Evolutionary conservation across 495 filamentous ascomycete species (phyloP).

Genomic region (Immersiella caudata): DNA sequence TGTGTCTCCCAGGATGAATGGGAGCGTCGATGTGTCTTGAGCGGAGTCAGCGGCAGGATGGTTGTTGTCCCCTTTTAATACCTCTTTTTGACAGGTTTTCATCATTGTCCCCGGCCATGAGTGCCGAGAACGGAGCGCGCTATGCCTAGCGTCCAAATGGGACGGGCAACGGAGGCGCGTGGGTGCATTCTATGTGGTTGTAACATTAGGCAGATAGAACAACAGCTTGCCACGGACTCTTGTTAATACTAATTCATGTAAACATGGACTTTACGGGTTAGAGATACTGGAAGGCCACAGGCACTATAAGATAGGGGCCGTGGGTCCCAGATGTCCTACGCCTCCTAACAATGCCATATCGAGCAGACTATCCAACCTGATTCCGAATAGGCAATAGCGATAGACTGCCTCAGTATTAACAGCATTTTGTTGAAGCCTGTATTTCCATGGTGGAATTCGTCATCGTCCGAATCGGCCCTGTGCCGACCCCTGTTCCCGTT

Average conservation of each 20-base stretch:
- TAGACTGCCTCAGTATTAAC: no score
- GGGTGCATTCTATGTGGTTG: constrained; percentile 32
- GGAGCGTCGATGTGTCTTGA: constrained; percentile 28
- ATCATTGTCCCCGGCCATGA: constrained; percentile 24
- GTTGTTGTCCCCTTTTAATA: constrained; percentile 37
- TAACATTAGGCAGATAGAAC: constrained; percentile 42
- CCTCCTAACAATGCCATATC: no score
- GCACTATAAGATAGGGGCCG: not conserved
- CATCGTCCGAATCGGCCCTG: not conserved
- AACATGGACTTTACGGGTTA: not conserved
- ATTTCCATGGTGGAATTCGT: not conserved
- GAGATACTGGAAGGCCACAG: not conserved
- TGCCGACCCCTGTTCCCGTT: constrained; percentile 16
- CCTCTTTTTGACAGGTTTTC: constrained; percentile 32
- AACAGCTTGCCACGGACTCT: constrained; percentile 36
- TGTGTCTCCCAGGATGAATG: constrained; percentile 7
- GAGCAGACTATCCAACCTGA: no score
- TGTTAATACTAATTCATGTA: constrained; percentile 26
- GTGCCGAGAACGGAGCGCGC: not conserved
- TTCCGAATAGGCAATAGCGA: no score
- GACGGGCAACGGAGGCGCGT: constrained; percentile 10
- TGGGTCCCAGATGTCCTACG: no score
- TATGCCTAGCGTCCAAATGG: constrained; percentile 1
- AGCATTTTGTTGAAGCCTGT: not conserved
- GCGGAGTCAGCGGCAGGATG: constrained; percentile 37